Conservation (phyloP, 345 rosid genomes). For the Isatis tinctoria region DNA sequence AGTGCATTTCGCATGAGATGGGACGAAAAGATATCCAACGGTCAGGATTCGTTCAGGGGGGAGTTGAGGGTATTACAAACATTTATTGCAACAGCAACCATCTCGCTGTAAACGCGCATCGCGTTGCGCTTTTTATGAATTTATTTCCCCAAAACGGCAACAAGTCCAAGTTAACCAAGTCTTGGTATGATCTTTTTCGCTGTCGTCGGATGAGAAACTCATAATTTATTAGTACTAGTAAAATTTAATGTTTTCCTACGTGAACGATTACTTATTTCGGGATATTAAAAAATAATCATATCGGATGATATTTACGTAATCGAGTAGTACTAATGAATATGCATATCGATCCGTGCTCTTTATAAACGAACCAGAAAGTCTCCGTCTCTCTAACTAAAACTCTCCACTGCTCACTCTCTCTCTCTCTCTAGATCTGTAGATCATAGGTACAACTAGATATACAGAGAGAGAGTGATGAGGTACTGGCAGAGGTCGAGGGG, state of each 20-base stretch:
- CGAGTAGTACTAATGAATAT: too few relatives aligned
- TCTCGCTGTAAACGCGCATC: background rate
- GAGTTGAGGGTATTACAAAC: background rate
- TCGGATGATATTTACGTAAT: background rate
- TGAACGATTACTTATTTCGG: background rate
- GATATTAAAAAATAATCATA: background rate
- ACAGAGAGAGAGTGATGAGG: conserved; percentile 16
- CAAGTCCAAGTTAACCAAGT: background rate
- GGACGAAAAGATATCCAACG: conserved; percentile 3
- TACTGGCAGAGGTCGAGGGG: conserved; percentile 43
- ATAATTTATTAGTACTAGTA: background rate
- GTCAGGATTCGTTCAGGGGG: background rate
- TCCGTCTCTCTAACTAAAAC: conserved; percentile 13
- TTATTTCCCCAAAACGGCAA: background rate
- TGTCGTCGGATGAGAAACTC: conserved; percentile 13
- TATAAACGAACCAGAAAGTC: conserved; percentile 15
- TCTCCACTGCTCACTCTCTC: background rate
- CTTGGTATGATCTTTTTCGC: background rate
- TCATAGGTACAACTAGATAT: background rate
- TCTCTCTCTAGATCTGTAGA: background rate
- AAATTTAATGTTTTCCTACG: background rate
- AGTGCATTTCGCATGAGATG: background rate
- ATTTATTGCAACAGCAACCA: conserved; percentile 17
- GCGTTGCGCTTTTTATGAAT: background rate
- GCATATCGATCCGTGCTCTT: conserved; percentile 23